These are phyloP conservation scores for Lolium rigidum DNA, from an alignment of 176 grass and related monocot genomes.

Conservation along the genomic window DNA sequence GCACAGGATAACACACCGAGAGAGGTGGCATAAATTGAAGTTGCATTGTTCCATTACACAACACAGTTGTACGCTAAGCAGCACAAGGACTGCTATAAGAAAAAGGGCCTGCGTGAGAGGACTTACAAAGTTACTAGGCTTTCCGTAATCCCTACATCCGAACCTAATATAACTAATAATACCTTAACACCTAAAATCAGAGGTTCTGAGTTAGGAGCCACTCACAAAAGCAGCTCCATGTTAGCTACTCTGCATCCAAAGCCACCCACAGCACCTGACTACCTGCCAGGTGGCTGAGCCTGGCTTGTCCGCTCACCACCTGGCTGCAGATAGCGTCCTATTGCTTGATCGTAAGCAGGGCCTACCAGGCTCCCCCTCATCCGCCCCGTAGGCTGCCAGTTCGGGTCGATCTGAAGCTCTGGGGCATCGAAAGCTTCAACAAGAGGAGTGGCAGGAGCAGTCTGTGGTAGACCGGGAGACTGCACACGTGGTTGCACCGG, in stretches of 20 bases:
- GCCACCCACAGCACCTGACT: not conserved
- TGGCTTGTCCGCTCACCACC: constrained; percentile 33
- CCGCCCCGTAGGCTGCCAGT: constrained; percentile 71
- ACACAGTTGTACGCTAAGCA: not conserved
- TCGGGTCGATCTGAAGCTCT: constrained; percentile 59
- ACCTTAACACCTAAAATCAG: not conserved
- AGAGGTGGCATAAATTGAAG: not conserved
- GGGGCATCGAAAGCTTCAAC: constrained; percentile 14
- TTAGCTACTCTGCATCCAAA: not conserved
- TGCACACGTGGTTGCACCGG: not conserved
- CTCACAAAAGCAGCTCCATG: not conserved
- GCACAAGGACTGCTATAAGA: not conserved
- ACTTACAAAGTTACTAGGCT: not conserved
- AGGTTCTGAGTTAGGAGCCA: not conserved
- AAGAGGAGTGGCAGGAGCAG: constrained; percentile 9
- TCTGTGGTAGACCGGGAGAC: not conserved
- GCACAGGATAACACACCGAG: too few relatives aligned
- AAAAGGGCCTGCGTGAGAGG: not conserved
- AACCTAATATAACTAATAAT: not conserved
- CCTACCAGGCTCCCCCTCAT: constrained; percentile 97
- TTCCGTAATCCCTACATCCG: not conserved
- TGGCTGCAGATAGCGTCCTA: constrained; percentile 54
- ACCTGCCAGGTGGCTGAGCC: constrained; percentile 23
- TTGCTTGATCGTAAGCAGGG: constrained; percentile 62
- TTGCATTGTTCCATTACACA: constrained; percentile 10